Evolutionary conservation across 1,139 yeast species (phyloP), one percentile per base, ranked within the genome.

Genomic region (Protomyces inouyei): DNA sequence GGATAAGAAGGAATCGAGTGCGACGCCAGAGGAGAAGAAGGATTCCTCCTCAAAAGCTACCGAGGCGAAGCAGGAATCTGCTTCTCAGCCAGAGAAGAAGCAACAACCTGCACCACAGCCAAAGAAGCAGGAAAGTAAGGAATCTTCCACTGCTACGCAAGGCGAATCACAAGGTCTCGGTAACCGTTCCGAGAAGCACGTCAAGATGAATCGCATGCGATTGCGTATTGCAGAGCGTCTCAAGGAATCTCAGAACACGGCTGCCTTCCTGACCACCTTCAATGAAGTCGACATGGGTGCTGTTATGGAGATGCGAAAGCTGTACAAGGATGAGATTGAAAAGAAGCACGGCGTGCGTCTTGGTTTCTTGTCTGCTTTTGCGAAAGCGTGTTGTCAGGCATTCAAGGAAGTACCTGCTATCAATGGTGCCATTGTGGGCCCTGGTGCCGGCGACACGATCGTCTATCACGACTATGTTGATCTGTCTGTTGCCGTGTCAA

Each of bases 161-260:
- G 68, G 70, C 66, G 57, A 65, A 2, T 54, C 66, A 2, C 46
- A 65, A 9, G 65, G 68, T 21, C 48, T 65, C 28, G 65, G 65
- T 10, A 63, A 65, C 32, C 55, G 67, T 9, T 25, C 61, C 60
- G 66, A 68, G 69, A 68, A 57, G 66, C 70, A 57, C 18, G 96
- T 95, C 71, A 93, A 93, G 82, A 93, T 93, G 98, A 93, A 92
- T 86, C 89, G 99, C 82, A 95, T 93, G 98, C 88, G 99, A 81
- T 80, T 89, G 79, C 89, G 99, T 84, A 95, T 95, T 71, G 97
- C 98, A 67, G 98, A 95, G 82, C 90, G 99, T 80, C 87, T 93
- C 76, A 93, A 93, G 88, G 98, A 95, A 82, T 88, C 98, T 48
- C 99, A 93, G 80, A 93, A 93, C 82, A 91, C 98, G 65, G 96